Percentiles rank a stretch among this genome's conserved stretches.
phyloP scores from a whole-genome alignment of 768 basidiomycete species.

The Psilocybe subaeruginosa region DNA sequence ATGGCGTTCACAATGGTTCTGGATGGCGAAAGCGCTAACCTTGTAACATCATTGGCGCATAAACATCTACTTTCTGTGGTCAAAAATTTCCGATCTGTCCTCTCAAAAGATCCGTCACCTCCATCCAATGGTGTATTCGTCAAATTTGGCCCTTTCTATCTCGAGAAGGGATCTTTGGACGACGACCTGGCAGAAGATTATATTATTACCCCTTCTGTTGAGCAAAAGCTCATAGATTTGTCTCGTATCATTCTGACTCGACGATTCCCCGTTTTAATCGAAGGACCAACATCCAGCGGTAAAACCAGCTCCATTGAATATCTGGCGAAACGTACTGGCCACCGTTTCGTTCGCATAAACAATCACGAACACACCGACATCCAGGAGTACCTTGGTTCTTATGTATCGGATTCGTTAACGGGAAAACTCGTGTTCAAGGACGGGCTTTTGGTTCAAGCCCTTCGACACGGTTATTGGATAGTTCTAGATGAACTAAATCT shows the following conservation, averaged over 20 bases:
- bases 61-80: slow-evolving; percentile 80
- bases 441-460: slow-evolving; percentile 89
- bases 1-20: slow-evolving; percentile 99
- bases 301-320: slow-evolving; percentile 98
- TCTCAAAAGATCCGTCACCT: slow-evolving; percentile 71
- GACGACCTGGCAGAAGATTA: slow-evolving; percentile 77
- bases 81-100: slow-evolving; percentile 75
- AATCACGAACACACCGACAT: slow-evolving; percentile 99
- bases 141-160: slow-evolving; percentile 90
- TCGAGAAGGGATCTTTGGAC: slow-evolving; percentile 75
- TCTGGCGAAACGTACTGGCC: slow-evolving; percentile 89
- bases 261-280: slow-evolving; percentile 93
- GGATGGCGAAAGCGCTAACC: slow-evolving; percentile 67
- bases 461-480: slow-evolving; percentile 94
- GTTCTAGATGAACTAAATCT: slow-evolving; percentile 97
- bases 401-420: slow-evolving; percentile 88
- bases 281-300: slow-evolving; percentile 96
- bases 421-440: slow-evolving; percentile 97
- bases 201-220: slow-evolving; percentile 94
- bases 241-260: slow-evolving; percentile 88
- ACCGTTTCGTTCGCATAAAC: slow-evolving; percentile 97
- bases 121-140: slow-evolving; percentile 57
- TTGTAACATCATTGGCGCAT: slow-evolving; percentile 71
- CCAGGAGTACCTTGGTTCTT: slow-evolving; percentile 97
- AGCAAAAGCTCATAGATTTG: slow-evolving; percentile 92